Evolutionary conservation across 345 rosid genomes (phyloP), one percentile per base, ranked within the genome.

Genomic region (Murraya paniculata): DNA sequence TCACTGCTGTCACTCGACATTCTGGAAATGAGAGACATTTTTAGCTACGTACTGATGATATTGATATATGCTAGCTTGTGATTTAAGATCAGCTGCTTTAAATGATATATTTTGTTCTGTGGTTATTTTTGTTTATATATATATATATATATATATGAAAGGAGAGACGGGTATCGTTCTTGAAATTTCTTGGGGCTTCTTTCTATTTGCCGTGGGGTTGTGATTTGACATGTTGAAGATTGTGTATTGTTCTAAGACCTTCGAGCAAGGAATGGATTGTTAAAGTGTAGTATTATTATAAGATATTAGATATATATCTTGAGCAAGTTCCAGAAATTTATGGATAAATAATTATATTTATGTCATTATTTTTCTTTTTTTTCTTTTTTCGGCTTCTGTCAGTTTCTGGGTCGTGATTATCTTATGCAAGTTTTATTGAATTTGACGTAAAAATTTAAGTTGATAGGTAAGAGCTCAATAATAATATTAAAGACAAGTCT

Each of bases 1-100:
- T 87, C 90, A 53, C 18, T 18, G 22, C 1, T 18, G 57, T 69
- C 85, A 28, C 83, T 79, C 9, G 75, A 33, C 5, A 85, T 30
- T 16, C 80, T 82, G 68, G 90, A 77, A 33, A 87, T 68, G 33
- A 85, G 78, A 38, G 89, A 82, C 91, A 83, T 88, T 10, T 56
- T 2, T 0, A 3, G 3, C 6, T 36, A 3, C n/a, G n/a, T n/a
- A n/a, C 8, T 5, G 4, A 45, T 45, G 16, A 13, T 45, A 13
- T 13, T 45, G 50, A 11, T 45, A 45, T 45, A 0, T 45, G 50
- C 50, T 45, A 45, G 22, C 19, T 5, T 53, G 0, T 16, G 57
- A 53, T 53, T 14, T 18, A 7, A 50, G 57, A 18, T 53, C 21
- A 53, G 57, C 22, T 0, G 22, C 57, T 19, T 53, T 7, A 53